Base-by-base conservation (phyloP, 75 land plant species). In the Isoetes taiwanensis region DNA sequence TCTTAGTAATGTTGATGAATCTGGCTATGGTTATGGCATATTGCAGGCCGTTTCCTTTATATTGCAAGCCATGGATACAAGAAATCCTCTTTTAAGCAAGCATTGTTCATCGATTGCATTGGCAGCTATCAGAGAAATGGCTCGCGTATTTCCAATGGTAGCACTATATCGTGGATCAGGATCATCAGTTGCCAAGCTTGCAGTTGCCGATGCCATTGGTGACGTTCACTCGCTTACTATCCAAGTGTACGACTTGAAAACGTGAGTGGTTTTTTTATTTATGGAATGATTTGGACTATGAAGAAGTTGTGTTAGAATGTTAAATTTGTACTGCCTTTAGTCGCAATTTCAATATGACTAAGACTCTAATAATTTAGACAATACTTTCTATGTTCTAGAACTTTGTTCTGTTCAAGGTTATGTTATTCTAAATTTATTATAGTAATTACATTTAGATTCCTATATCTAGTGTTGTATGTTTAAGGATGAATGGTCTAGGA, bases 121-220 rank as follows among this genome's bases (percentile, higher is more conserved):
- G 79, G 54, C 64, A 24, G 82, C 76, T 25, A 30, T 90, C 30
- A 79, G 53, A 56, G 96, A 90, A 74, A 66, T 90, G 57, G 81
- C 53, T 1, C 86, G 76, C 27, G 77, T 71, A 31, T 85, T 77
- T 61, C 90, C 96, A 17, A 90, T 90, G 96, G 79, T 85, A 52
- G 75, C 83, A n/a, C 37, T 82, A 14, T 80, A 81, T 75, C 83
- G 74, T n/a, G 34, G 69, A 6, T 65, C 59, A 28, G 6, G 25
- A 17, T 19, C 58, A 8, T 31, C 58, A 3, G 31, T 25, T 59
- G 80, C 79, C 21, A 69, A 78, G 35, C 56, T 85, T 58, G 96
- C 90, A 32, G 79, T 82, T 68, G 96, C 83, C 31, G 96, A 85
- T 80, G 80, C 76, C 0, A 63, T 84, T 72, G 90, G 85, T 55